Conservation (phyloP, 768 basidiomycete species). For the Trametes meyenii region DNA sequence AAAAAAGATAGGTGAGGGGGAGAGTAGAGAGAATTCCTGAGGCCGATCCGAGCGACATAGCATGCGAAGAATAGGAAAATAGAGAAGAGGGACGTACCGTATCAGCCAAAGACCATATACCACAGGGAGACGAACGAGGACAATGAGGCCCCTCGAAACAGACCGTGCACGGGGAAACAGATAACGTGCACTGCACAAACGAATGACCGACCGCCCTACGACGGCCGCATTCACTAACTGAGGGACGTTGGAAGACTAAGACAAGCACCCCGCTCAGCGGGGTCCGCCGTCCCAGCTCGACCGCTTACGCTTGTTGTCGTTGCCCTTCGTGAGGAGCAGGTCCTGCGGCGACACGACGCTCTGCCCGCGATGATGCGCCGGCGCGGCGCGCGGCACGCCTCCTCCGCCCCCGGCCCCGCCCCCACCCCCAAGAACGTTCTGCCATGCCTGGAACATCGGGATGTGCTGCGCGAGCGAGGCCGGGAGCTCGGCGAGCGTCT, state of each 20-base stretch:
- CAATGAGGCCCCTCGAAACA: too few relatives aligned
- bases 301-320: slow-evolving; percentile 58
- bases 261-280: slow-evolving; percentile 23
- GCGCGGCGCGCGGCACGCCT: slow-evolving; percentile 23
- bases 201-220: neutral
- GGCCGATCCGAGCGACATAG: too few relatives aligned
- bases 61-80: too few relatives aligned
- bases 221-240: too few relatives aligned
- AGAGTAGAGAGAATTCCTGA: too few relatives aligned
- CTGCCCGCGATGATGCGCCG: slow-evolving; percentile 51
- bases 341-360: slow-evolving; percentile 59
- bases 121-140: too few relatives aligned
- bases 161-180: neutral
- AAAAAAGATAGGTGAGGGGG: too few relatives aligned
- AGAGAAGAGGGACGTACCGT: too few relatives aligned
- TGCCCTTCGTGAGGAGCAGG: slow-evolving; percentile 48
- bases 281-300: slow-evolving; percentile 57
- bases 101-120: too few relatives aligned
- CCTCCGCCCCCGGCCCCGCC: neutral
- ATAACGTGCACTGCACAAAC: neutral
- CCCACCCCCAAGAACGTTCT: slow-evolving; percentile 16
- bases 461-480: slow-evolving; percentile 35
- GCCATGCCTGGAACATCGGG: slow-evolving; percentile 24
- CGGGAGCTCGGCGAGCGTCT: slow-evolving; percentile 37
- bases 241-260: neutral